Base-by-base conservation (phyloP, 1,139 yeast genomes). In the Wickerhamiella infanticola region DNA sequence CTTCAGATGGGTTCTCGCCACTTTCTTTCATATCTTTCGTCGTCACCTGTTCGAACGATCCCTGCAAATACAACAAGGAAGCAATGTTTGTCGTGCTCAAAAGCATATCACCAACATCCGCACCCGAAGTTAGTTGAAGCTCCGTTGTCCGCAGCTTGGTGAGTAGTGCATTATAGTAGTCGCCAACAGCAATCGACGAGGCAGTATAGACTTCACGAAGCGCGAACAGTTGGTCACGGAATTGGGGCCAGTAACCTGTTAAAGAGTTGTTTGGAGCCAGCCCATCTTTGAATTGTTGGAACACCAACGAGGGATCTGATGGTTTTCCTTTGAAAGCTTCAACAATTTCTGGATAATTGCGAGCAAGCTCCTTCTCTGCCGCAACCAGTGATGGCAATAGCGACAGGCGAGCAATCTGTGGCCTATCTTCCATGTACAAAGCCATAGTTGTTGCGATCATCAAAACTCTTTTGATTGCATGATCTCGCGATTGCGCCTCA, bases 201-300 rank as follows among this genome's bases (percentile, higher is more conserved):
- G 86, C 84, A 6, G 80, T 74, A 50, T 77, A 71, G 49, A 82
- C 58, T 54, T 82, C 90, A 64, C 85, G 69, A 2, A 83, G 81
- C 49, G 77, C 77, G 62, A 83, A 79, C 51, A 79, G 72, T 58
- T 83, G 94, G 51, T 80, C 85, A 35, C 79, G 66, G 55, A 80
- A 82, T 3, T 9, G 11, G 11, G 41, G 41, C 23, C 23, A 13
- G 37, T 35, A 11, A 5, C 26, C 41, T 4, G 35, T 27, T 25
- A 39, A 23, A 25, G 24, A 11, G 4, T 24, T 25, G 36, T 9
- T 39, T 13, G 7, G 13, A 3, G 41, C 35, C 11, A 25, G 13
- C 3, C 29, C 23, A 25, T 27, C 41, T n/a, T 18, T 9, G 33
- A 39, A 39, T 5, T 29, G 24, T 11, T 29, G 9, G 41, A 13